These are phyloP conservation scores for Sphagnurus paluster DNA, from an alignment of 1,284 basidiomycete genomes.

Conservation along the genomic window DNA sequence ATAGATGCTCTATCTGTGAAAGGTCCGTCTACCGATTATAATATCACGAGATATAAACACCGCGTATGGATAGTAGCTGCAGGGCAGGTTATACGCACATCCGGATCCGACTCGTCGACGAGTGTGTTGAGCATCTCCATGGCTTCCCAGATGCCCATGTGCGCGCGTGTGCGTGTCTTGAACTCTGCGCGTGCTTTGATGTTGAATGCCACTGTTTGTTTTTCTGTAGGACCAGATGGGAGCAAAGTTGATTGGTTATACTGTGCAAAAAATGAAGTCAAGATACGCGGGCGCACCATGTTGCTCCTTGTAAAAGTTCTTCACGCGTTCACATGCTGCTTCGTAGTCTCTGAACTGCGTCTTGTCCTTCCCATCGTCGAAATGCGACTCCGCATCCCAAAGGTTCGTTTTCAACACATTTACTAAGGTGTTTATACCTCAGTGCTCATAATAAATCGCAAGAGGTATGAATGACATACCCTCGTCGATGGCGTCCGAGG, in stretches of 20 bases:
- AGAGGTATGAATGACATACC: slow-evolving; percentile 41
- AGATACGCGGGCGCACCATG: slow-evolving; percentile 50
- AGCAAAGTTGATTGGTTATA: neutral
- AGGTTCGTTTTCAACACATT: slow-evolving; percentile 63
- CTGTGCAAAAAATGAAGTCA: neutral
- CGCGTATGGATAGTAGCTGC: no score
- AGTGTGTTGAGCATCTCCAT: slow-evolving; percentile 89
- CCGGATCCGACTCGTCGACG: slow-evolving; percentile 86
- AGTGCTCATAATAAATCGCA: neutral
- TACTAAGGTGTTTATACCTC: slow-evolving; percentile 33
- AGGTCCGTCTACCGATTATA: slow-evolving; percentile 71
- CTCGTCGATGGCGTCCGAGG: slow-evolving; percentile 75
- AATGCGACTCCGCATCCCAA: slow-evolving; percentile 64
- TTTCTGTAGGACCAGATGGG: slow-evolving; percentile 56
- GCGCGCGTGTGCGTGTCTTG: slow-evolving; percentile 58
- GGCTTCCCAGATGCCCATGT: slow-evolving; percentile 85
- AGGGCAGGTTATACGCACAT: slow-evolving; percentile 44
- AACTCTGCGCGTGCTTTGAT: slow-evolving; percentile 71
- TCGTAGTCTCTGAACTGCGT: slow-evolving; percentile 70
- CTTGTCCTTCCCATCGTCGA: slow-evolving; percentile 82
- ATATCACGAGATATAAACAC: no score
- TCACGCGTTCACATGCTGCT: slow-evolving; percentile 84
- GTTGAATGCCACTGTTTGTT: slow-evolving; percentile 87
- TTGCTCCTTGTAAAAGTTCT: slow-evolving; percentile 86
- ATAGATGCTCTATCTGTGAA: slow-evolving; percentile 86